Evolutionary conservation across 345 rosid species (phyloP), one percentile per base, ranked within the genome.

Genomic region (Ceriops decandra): DNA sequence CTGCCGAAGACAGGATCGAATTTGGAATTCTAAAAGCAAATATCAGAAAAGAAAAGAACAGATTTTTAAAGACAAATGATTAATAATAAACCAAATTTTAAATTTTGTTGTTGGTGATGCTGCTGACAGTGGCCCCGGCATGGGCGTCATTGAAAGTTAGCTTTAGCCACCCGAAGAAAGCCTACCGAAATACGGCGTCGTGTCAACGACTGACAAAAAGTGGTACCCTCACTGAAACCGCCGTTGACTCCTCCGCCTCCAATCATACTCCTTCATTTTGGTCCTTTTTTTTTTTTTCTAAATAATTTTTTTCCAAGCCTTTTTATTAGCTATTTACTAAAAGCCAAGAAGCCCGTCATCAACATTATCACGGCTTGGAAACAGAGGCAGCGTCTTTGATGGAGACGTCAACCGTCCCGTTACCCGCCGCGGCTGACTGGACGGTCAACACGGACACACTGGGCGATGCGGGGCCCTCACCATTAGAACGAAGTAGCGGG

Each of bases 391-490:
- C 85, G 38, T 90, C 98, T 78, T 88, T 85, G 32, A 82, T 80
- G 59, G 88, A 83, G 28, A 73, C 76, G 38, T 79, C 82, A 33
- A 72, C 51, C 3, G 70, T 75, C 35, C 77, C 85, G 79, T 82
- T 85, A 47, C 83, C 85, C 71, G 77, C 60, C 2, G 83, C 72
- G 58, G 87, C 85, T 2, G 96, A 89, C 75, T 92, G 98, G 54
- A 82, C 84, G 32, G 96, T 87, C 83, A 87, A 76, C 8, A 77
- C 93, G 30, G 98, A 92, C 79, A 86, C 65, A 81, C 86, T 85
- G 1, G 98, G 96, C 1, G 98, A 90, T 69, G 86, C 65, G 8
- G 93, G 88, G 3, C 85, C 87, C 16, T 82, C 87, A 0, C 85
- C 87, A 67, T 73, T 76, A 28, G 88, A 46, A 61, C 75, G 83